Percentiles rank a stretch among this genome's conserved stretches.
Conservation (phyloP, 2,329 filamentous ascomycete genomes). For the Arachnopeziza araneosa region DNA sequence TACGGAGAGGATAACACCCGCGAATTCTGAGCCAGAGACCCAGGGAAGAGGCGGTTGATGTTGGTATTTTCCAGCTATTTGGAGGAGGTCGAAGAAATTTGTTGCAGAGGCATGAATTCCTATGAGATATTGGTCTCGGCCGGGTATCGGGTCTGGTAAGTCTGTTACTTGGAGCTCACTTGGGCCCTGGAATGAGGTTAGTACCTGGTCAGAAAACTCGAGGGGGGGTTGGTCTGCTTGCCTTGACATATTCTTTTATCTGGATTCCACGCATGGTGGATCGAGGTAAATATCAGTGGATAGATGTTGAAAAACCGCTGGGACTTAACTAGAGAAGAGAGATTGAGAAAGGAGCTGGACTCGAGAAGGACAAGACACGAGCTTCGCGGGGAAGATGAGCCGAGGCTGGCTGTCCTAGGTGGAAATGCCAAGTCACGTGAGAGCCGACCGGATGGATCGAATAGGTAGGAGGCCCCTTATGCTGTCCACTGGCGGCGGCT, state of each 20-base stretch:
- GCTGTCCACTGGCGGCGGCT: too few relatives aligned
- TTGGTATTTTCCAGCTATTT: slow-evolving; percentile 94
- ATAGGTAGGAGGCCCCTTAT: too few relatives aligned
- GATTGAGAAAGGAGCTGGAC: not conserved
- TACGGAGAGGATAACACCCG: slow-evolving; percentile 65
- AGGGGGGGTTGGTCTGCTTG: slow-evolving; percentile 31
- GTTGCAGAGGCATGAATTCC: slow-evolving; percentile 80
- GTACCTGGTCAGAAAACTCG: slow-evolving; percentile 4
- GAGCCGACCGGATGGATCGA: too few relatives aligned
- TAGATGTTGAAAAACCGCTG: not conserved
- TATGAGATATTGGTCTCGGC: slow-evolving; percentile 74
- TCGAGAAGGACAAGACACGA: not conserved
- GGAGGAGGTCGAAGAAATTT: slow-evolving; percentile 96
- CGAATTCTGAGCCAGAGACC: slow-evolving; percentile 83
- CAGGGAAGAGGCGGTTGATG: slow-evolving; percentile 81
- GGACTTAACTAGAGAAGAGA: not conserved
- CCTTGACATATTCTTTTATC: slow-evolving; percentile 69
- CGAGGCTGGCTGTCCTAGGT: slow-evolving; percentile 2
- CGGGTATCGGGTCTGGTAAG: slow-evolving; percentile 69
- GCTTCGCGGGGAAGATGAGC: not conserved
- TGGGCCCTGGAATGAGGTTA: slow-evolving; percentile 52
- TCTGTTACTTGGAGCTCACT: slow-evolving; percentile 70
- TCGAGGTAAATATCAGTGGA: not conserved
- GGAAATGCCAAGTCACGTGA: not conserved
- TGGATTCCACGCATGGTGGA: slow-evolving; percentile 68